Conservation (phyloP, 768 basidiomycete genomes). For the Pilatotrama ljubarskyi region DNA sequence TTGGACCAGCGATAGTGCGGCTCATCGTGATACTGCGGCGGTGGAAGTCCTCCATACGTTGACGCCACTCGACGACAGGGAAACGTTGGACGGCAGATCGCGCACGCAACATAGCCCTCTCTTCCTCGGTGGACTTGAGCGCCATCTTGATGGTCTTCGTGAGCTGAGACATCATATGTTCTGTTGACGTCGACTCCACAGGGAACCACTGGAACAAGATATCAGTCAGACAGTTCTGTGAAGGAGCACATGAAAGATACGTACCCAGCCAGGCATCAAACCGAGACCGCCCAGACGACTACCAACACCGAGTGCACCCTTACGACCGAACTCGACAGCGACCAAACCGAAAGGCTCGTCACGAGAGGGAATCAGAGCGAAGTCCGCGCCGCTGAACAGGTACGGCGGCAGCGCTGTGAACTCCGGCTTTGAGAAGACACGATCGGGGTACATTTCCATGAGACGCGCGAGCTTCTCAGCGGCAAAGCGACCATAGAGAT, state of each 20-base stretch:
- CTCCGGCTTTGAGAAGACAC: conserved; percentile 95
- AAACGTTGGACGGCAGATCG: conserved; percentile 94
- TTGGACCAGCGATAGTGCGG: conserved; percentile 62
- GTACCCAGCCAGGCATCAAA: conserved; percentile 96
- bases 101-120: conserved; percentile 89
- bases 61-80: conserved; percentile 98
- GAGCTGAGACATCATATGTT: conserved; percentile 92
- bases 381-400: conserved; percentile 93
- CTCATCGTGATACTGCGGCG: conserved; percentile 76
- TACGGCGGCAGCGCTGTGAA: conserved; percentile 93
- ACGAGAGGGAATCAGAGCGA: conserved; percentile 92
- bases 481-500: conserved; percentile 92
- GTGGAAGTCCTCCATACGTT: conserved; percentile 94
- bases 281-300: conserved; percentile 92
- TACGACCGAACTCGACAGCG: conserved; percentile 94
- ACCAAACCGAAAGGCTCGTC: conserved; percentile 97
- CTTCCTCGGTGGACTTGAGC: conserved; percentile 85
- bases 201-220: conserved; percentile 79
- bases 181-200: conserved; percentile 89
- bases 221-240: conserved; percentile 1
- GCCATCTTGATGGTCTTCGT: conserved; percentile 95
- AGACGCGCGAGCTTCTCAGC: conserved; percentile 90
- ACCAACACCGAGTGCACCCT: conserved; percentile 95
- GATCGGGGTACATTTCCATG: conserved; percentile 94
- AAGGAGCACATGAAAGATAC: conserved; percentile 32